Evolutionary conservation across 371 early-diverging fungal species (phyloP).

Genomic region (Apophysomyces variabilis): DNA sequence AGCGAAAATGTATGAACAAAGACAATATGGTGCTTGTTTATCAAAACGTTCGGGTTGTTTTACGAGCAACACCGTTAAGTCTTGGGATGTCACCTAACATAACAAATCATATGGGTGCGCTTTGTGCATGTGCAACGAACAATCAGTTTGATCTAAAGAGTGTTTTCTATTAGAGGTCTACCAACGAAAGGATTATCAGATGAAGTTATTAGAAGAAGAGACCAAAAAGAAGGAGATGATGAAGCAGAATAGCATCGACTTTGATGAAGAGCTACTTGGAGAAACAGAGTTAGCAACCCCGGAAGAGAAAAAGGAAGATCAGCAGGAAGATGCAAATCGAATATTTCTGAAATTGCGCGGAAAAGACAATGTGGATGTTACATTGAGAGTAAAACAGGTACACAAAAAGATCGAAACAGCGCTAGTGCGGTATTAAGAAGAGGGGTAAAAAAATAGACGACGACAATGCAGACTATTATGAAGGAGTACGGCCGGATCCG

Average conservation of each 20-base stretch:
- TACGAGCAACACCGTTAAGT: slow-evolving; percentile 45
- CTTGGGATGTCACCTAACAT: slow-evolving; percentile 30
- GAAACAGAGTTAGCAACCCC: background rate
- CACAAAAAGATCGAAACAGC: background rate
- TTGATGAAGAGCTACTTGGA: slow-evolving; percentile 14
- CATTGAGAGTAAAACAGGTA: slow-evolving; percentile 40
- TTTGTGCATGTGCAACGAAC: background rate
- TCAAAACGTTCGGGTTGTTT: slow-evolving; percentile 35
- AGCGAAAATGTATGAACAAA: slow-evolving; percentile 30
- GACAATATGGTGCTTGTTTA: slow-evolving; percentile 36
- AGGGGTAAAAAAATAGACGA: background rate
- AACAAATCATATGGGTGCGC: slow-evolving; percentile 29
- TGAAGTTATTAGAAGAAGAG: slow-evolving; percentile 22
- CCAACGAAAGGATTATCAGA: slow-evolving; percentile 26
- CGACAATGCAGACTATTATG: slow-evolving; percentile 9
- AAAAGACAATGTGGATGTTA: slow-evolving; percentile 33
- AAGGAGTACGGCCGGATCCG: slow-evolving; percentile 14
- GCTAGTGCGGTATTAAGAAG: slow-evolving; percentile 1
- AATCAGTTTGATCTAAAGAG: background rate
- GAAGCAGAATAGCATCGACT: slow-evolving; percentile 10
- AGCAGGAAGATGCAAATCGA: slow-evolving; percentile 15
- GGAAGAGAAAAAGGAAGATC: background rate
- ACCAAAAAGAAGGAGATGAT: slow-evolving; percentile 24
- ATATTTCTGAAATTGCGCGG: slow-evolving; percentile 36
- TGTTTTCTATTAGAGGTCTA: slow-evolving; percentile 37